A percentile compares a stretch with the other conserved stretches of the same genome.
These are phyloP conservation scores for Tolypocladium sp. DNA, from an alignment of 2,329 filamentous ascomycete genomes.

Conservation along the genomic window DNA sequence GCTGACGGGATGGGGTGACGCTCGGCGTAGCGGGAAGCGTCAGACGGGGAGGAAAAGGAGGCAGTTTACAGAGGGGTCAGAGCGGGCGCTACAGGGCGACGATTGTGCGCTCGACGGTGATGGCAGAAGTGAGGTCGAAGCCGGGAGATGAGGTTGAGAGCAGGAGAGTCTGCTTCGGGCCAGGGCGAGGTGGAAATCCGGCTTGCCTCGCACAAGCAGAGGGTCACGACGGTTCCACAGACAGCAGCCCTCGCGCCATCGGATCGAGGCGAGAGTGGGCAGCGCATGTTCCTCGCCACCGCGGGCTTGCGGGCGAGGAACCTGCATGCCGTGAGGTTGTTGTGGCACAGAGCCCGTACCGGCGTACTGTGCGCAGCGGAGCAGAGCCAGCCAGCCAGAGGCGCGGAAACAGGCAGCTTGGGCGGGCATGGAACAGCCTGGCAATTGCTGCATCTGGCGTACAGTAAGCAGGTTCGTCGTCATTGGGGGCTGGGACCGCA, in stretches of 20 bases:
- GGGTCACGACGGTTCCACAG: constrained; percentile 1
- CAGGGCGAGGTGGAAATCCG: neutral
- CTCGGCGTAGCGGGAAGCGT: neutral
- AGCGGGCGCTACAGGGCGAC: neutral
- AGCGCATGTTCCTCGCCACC: neutral
- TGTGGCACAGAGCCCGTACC: neutral
- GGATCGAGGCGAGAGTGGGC: neutral
- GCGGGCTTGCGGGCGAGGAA: neutral
- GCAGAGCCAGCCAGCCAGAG: neutral
- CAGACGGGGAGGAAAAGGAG: neutral
- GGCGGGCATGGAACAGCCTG: neutral
- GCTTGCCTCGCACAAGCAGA: neutral
- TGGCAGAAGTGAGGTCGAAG: neutral
- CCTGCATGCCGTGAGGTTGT: neutral
- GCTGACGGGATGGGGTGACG: neutral
- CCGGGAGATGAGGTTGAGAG: neutral
- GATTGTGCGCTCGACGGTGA: neutral
- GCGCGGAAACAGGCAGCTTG: neutral
- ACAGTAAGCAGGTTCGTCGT: neutral
- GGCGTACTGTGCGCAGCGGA: neutral
- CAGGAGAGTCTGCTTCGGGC: neutral
- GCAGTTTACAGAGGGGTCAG: neutral
- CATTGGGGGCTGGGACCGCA: neutral
- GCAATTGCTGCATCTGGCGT: neutral
- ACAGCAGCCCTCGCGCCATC: neutral